Base-by-base conservation (phyloP, 2,329 filamentous ascomycete genomes). In the Didymella lethalis region DNA sequence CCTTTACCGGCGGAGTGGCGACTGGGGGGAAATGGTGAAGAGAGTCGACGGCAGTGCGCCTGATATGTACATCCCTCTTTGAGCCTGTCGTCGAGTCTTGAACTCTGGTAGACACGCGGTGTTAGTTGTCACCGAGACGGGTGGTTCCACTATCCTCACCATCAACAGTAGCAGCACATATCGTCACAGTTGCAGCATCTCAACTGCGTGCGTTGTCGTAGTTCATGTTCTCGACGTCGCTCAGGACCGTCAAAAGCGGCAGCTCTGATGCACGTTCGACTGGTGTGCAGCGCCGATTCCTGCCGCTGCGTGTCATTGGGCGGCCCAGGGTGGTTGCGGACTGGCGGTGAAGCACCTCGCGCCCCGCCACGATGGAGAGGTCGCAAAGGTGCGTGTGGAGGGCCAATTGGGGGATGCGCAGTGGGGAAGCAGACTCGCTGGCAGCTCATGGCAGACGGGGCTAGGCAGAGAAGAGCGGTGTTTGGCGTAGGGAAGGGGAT, bases 331-430 rank as follows among this genome's bases (percentile, higher is more conserved):
- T 36, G 41, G 46, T 61, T 65, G 60, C 61, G 55, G 66, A 73
- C 68, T 73, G 64, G 71, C 66, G 68, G 69, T 71, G 70, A 67
- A 67, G 65, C 43, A 49, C 56, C 57, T 50, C 29, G 25, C 23
- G 51, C 43, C 54, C 64, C 61, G 59, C 59, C 56, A 63, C 56
- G 16, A 34, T 26, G 34, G 32, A 11, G 16, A 43, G 43, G 45
- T 61, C 43, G 52, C 54, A 46, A 49, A 46, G 46, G 46, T 29
- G 49, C 29, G 34, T 32, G 59, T 36, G 41, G 57, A 53, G 48
- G 54, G 57, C 61, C 64, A 54, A 54, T 59, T 59, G 46, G 26
- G 40, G 46, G 32, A 14, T 47, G 43, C 34, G n/a, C 34, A 41
- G 54, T 57, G 54, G 54, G 18, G 48, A 44, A 29, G 10, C 31